Evolutionary conservation across 768 basidiomycete genomes (phyloP).

Genomic region (Cystobasidiopsis lactophilus): DNA sequence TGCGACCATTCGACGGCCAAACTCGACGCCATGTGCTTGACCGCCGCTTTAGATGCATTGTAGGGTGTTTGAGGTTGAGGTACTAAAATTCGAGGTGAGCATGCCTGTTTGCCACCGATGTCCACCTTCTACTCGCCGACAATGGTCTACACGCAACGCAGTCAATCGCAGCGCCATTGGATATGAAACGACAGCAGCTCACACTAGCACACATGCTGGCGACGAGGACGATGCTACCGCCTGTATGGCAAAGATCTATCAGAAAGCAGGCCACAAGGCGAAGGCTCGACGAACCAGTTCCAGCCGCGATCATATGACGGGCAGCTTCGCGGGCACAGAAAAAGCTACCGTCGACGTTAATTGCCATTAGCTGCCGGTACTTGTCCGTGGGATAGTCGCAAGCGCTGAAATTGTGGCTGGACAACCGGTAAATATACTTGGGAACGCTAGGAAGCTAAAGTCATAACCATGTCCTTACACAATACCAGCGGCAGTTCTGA

Average conservation of each 20-base stretch:
- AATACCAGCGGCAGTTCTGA: slow-evolving; percentile 46
- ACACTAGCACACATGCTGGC: slow-evolving; percentile 81
- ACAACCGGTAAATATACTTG: too few species aligned
- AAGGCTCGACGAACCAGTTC: neutral
- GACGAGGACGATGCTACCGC: slow-evolving; percentile 46
- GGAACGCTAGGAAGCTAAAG: too few species aligned
- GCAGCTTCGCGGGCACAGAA: slow-evolving; percentile 94
- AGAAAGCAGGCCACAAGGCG: too few species aligned
- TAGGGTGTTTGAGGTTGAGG: slow-evolving; percentile 90
- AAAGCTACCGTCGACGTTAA: slow-evolving; percentile 64
- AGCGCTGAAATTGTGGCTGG: slow-evolving; percentile 17
- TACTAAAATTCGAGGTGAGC: slow-evolving; percentile 51
- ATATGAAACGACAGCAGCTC: slow-evolving; percentile 35
- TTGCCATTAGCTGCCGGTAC: slow-evolving; percentile 59
- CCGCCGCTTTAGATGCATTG: slow-evolving; percentile 91
- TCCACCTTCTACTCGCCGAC: slow-evolving; percentile 88
- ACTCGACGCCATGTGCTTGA: slow-evolving; percentile 79
- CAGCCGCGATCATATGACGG: slow-evolving; percentile 50
- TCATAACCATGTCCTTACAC: slow-evolving; percentile 21
- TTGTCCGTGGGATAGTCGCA: slow-evolving; percentile 53
- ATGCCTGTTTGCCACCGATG: too few species aligned
- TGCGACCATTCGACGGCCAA: slow-evolving; percentile 93
- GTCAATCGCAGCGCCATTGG: slow-evolving; percentile 88
- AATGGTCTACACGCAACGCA: slow-evolving; percentile 82
- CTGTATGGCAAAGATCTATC: too few species aligned